A percentile compares a stretch with the other conserved stretches of the same genome.
These are phyloP conservation scores for Phytopythium oedochilum DNA, from an alignment of 352 stramenopile species.

Conservation along the genomic window DNA sequence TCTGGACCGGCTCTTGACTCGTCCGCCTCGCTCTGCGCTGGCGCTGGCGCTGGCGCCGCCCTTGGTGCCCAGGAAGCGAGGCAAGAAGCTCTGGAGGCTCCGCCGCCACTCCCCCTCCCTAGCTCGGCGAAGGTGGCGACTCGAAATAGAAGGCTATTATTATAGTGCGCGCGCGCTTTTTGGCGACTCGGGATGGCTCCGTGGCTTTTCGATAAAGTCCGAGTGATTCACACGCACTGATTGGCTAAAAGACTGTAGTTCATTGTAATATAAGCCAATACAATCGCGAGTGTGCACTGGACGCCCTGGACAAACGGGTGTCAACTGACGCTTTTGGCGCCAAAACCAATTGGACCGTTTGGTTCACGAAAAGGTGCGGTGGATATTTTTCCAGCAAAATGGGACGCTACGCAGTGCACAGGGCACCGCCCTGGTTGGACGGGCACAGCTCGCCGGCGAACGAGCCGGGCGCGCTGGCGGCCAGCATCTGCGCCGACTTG, in stretches of 20 bases:
- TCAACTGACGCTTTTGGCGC: too few species aligned
- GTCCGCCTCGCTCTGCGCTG: background rate
- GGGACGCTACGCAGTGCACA: background rate
- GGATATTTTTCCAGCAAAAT: too few species aligned
- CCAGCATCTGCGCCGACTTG: conserved; percentile 25
- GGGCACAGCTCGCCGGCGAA: conserved; percentile 1
- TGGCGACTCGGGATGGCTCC: background rate
- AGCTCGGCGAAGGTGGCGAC: background rate
- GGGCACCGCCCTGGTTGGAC: background rate
- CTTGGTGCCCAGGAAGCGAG: background rate
- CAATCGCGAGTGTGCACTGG: too few species aligned
- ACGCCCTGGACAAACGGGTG: too few species aligned
- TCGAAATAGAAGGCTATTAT: background rate
- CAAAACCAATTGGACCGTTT: too few species aligned
- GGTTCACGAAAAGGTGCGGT: too few species aligned
- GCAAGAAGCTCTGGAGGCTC: background rate
- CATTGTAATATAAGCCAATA: too few species aligned
- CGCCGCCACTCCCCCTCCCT: background rate
- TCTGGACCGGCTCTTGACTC: background rate
- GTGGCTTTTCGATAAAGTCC: too few species aligned
- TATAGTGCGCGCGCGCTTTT: conserved; percentile 1
- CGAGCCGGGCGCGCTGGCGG: conserved; percentile 23
- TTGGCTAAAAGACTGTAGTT: too few species aligned
- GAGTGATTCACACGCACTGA: too few species aligned
- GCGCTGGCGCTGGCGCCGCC: background rate